Base-by-base conservation (phyloP, 352 stramenopile species). In the Achlya hypogyna region DNA sequence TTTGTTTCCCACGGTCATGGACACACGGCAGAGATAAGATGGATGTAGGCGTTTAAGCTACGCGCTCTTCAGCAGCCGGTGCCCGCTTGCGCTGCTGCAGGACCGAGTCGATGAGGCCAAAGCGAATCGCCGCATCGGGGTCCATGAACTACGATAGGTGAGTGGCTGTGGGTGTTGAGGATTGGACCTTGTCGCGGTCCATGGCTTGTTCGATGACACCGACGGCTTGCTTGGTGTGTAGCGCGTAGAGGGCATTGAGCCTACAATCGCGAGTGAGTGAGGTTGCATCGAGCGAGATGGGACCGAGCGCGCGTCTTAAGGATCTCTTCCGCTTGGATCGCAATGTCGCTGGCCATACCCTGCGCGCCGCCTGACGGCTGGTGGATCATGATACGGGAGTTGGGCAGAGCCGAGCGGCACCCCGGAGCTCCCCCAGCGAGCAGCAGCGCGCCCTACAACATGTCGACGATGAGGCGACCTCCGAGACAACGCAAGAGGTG, bases 251-350 rank as follows among this genome's bases (percentile, higher is more conserved):
- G 3, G 74, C 75, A 64, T 94, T 94, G 63, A 94, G 69, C 38
- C 85, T 93, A 66, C 29, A 45, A 14, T 14, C 31, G 51, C 3
- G 8, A 71, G 18, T 32, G 20, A 31, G 22, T 27, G n/a, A n/a
- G n/a, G n/a, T n/a, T n/a, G n/a, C n/a, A n/a, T n/a, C n/a, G n/a
- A 18, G 38, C 38, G 12, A 38, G 5, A 12, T 8, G 40, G 25
- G 72, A 91, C 85, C 86, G 75, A 25, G 78, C 63, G 42, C 83
- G 84, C 18, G 93, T 79, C 73, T 95, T 96, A 76, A 98, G 98
- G 77, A 99, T 99, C 82, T 99, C 96, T 74, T 98, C 92, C 0
- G 96, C 96, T 70, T 99, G 96, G 72, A 99, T 99, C 40, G 96
- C 94, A 77, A 99, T 99, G 74, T 99, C 96, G 59, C 88, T 95